phyloP scores from a whole-genome alignment of 495 filamentous ascomycete genomes.

The Aspergillus haitiensis region DNA sequence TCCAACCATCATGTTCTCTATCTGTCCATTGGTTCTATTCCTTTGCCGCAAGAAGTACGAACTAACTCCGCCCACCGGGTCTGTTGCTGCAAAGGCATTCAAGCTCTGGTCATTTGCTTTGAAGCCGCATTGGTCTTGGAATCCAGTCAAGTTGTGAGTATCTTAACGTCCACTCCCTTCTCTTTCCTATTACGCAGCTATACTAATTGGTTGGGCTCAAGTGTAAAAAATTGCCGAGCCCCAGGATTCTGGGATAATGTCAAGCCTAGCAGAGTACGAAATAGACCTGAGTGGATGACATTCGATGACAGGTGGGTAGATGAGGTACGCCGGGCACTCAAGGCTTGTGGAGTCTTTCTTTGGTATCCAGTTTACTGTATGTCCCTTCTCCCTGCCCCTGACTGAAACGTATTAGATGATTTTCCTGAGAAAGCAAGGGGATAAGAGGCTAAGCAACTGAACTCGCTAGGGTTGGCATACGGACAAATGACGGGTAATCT shows the following conservation, averaged over 20 bases:
- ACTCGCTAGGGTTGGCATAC: constrained; percentile 50
- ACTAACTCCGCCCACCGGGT: constrained; percentile 60
- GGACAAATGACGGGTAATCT: constrained; percentile 64
- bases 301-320: constrained; percentile 58
- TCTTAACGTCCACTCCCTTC: neutral
- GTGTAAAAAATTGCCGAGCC: constrained; percentile 52
- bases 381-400: neutral
- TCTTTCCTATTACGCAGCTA: constrained; percentile 21
- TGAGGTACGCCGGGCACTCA: constrained; percentile 49
- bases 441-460: neutral
- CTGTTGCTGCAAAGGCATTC: constrained; percentile 58
- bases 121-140: constrained; percentile 61
- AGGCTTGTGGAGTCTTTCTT: constrained; percentile 55
- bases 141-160: constrained; percentile 46
- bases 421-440: neutral
- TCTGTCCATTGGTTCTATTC: constrained; percentile 61
- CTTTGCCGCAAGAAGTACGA: constrained; percentile 60
- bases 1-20: constrained; percentile 57
- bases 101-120: constrained; percentile 55
- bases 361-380: constrained; percentile 62
- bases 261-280: constrained; percentile 60
- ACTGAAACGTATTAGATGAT: neutral
- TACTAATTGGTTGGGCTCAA: too few species aligned
- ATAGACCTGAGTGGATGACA: constrained; percentile 62
- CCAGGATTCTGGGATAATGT: constrained; percentile 61